Evolutionary conservation across 129 eudicot genomes (phyloP), one percentile per base, ranked within the genome.

Genomic region (Logfia minima): DNA sequence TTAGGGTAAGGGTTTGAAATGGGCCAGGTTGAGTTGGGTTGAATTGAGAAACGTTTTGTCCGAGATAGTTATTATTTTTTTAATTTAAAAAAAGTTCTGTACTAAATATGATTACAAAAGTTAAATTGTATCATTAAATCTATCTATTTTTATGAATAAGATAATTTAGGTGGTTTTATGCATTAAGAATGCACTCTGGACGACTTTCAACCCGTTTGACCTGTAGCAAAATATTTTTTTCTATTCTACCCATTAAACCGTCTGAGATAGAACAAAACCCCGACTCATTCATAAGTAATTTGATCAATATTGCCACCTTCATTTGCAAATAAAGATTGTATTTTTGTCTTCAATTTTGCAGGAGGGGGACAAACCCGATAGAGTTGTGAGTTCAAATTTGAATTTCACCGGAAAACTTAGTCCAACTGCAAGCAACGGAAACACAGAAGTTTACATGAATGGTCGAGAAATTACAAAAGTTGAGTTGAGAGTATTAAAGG

Each of bases 361-460:
- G 99, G 99, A 95, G 75, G 99, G 97, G 68, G 95, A 88, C 56
- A 91, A 89, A 81, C 99, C 99, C 17, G 96, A 95, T 77, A 86
- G 91, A 81, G 72, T 95, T 75, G 86, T 95, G 80, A 95, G 99
- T 81, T 95, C 99, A 43, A 95, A 95, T 77, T 85, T 95, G 65
- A 95, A 83, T 86, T 95, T 95, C 75, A 86, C 94, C 0, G 99
- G 99, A 71, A 95, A 95, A 85, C 94, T 95, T 58, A 89, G 88
- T 81, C 94, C 96, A 41, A 78, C 80, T 53, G 97, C 99, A 16
- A 95, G 99, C 87, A 91, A 87, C 55, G 99, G 99, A 52, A 89
- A 83, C 81, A 95, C 99, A 21, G 89, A 90, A 83, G 99, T 95
- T 68, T 95, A 88, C 83, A 88, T 95, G 60, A 95, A 95, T 75